phyloP scores from a whole-genome alignment of 768 basidiomycete genomes.

The Stropharia rugosoannulata region DNA sequence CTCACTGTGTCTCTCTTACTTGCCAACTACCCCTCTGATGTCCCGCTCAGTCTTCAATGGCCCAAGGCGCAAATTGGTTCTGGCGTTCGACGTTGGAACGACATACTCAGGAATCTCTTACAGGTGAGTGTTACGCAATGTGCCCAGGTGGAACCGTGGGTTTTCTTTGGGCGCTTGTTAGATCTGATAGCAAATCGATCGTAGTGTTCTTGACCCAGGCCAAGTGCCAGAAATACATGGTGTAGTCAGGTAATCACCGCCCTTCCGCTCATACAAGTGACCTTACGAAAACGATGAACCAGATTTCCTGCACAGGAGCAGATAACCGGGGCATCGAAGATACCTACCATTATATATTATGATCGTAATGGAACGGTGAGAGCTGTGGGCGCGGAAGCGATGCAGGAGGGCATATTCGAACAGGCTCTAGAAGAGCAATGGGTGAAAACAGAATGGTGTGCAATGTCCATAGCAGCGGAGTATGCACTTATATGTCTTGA shows the following conservation, averaged over 20 bases:
- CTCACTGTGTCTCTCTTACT: neutral
- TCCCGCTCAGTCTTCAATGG: conserved; percentile 38
- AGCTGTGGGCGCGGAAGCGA: conserved; percentile 49
- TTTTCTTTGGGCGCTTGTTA: neutral
- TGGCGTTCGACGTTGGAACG: conserved; percentile 44
- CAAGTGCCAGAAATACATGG: conserved; percentile 39
- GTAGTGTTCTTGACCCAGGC: conserved; percentile 39
- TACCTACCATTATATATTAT: conserved; percentile 36
- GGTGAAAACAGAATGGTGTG: conserved; percentile 48
- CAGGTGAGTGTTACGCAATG: conserved; percentile 17
- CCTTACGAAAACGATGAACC: neutral
- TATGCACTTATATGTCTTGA: conserved; percentile 2
- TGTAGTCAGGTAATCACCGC: conserved; percentile 34
- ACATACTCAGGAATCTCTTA: conserved; percentile 41
- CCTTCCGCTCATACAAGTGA: conserved; percentile 10
- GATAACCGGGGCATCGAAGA: conserved; percentile 40
- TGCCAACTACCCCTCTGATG: conserved; percentile 4
- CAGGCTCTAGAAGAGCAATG: conserved; percentile 42
- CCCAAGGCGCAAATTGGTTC: conserved; percentile 34
- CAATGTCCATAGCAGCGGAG: neutral
- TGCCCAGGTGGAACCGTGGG: neutral
- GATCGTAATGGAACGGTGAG: conserved; percentile 33
- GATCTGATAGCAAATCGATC: conserved; percentile 2
- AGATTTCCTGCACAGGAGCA: conserved; percentile 50
- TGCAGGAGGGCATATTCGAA: conserved; percentile 35